Conservation (phyloP, 2,329 filamentous ascomycete genomes). For the Pezicula radicicola region DNA sequence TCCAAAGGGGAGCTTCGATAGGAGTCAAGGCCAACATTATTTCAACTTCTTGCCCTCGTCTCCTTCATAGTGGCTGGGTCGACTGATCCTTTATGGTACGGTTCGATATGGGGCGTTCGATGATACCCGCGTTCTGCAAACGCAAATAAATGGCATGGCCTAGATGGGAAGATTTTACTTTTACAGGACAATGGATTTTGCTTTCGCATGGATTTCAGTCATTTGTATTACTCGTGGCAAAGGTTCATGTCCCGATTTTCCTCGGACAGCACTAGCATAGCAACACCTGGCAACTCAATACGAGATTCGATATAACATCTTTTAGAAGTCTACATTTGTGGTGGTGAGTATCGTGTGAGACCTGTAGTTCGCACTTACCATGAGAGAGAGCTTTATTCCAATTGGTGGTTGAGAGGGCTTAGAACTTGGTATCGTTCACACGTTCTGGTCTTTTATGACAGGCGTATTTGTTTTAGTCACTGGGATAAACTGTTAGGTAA, state of each 20-base stretch:
- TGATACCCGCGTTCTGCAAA: slow-evolving; percentile 31
- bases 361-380: no score
- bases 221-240: slow-evolving; percentile 8
- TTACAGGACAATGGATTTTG: slow-evolving; percentile 2
- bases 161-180: slow-evolving; percentile 11
- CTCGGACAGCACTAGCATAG: slow-evolving; percentile 12
- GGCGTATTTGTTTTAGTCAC: no score
- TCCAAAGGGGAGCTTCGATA: slow-evolving; percentile 26
- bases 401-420: no score
- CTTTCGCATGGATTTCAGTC: slow-evolving; percentile 11
- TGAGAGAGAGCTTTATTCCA: no score
- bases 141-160: slow-evolving; percentile 18
- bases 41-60: slow-evolving; percentile 28
- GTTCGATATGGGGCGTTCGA: slow-evolving; percentile 29
- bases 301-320: background rate
- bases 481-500: no score
- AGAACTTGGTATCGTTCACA: no score
- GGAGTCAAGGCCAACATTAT: slow-evolving; percentile 21
- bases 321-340: no score
- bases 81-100: slow-evolving; percentile 19
- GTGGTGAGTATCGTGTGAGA: no score
- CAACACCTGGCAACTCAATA: background rate
- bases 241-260: slow-evolving; percentile 9
- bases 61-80: slow-evolving; percentile 22
- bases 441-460: no score